phyloP scores from a whole-genome alignment of 139 green algal species.

The Trebouxia sp. region DNA sequence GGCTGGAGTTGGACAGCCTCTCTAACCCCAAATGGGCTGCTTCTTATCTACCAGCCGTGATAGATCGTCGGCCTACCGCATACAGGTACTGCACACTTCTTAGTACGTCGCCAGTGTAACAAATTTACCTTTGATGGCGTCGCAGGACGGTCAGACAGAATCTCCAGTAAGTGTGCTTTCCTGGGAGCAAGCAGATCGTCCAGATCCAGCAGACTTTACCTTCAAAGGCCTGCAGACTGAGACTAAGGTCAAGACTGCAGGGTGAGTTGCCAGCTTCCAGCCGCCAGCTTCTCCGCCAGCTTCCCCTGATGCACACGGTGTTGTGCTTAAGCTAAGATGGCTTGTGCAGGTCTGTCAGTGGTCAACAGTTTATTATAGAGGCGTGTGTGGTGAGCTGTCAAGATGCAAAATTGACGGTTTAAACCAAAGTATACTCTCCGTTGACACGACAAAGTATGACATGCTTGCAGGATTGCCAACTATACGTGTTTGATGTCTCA shows the following conservation, averaged over 20 bases:
- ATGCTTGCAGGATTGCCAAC: constrained; percentile 58
- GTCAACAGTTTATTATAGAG: constrained; percentile 69
- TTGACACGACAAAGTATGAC: no score
- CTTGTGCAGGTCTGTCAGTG: constrained; percentile 54
- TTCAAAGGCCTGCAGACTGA: constrained; percentile 30
- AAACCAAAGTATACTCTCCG: no score
- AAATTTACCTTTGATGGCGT: no score
- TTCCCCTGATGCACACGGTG: no score
- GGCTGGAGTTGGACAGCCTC: no score
- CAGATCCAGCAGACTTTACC: constrained; percentile 12
- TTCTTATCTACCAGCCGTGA: no score
- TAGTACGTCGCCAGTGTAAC: no score
- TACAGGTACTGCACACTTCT: no score
- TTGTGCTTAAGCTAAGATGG: neutral
- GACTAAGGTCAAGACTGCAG: constrained; percentile 42
- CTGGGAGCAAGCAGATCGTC: constrained; percentile 11
- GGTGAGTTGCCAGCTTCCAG: constrained; percentile 29
- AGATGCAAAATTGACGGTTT: no score
- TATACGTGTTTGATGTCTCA: constrained; percentile 67
- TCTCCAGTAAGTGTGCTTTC: neutral
- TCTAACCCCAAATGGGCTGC: no score
- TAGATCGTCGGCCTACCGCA: no score
- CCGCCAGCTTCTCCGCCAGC: neutral
- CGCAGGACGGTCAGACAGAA: no score
- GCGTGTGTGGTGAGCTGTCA: constrained; percentile 46